A percentile compares a stretch with the other conserved stretches of the same genome.
These are phyloP conservation scores for Macrolepiota fuliginosa DNA, from an alignment of 768 basidiomycete genomes.

Conservation along the genomic window DNA sequence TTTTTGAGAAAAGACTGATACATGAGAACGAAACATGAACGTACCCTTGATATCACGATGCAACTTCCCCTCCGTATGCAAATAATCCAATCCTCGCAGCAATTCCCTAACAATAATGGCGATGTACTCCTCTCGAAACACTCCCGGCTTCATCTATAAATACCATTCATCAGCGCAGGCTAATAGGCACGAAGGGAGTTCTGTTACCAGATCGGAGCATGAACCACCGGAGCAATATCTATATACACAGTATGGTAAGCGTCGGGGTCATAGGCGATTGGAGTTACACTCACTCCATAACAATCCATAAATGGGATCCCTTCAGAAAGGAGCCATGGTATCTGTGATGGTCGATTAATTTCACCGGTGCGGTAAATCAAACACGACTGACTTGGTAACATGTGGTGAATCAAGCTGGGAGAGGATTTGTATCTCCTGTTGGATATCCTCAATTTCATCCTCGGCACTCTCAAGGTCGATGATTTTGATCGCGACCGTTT, in stretches of 20 bases:
- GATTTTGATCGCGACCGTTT: conserved; percentile 99
- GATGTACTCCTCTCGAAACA: conserved; percentile 98
- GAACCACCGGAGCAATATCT: conserved; percentile 98
- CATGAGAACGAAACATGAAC: conserved; percentile 11
- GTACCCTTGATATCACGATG: conserved; percentile 99
- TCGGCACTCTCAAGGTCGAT: conserved; percentile 99
- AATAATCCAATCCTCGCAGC: conserved; percentile 88
- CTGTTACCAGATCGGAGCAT: conserved; percentile 88
- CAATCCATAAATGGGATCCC: conserved; percentile 96
- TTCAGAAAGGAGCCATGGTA: conserved; percentile 97
- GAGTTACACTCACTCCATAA: conserved; percentile 77
- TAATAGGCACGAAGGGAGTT: conserved; percentile 18
- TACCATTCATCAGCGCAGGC: conserved; percentile 13
- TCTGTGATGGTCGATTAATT: conserved; percentile 33
- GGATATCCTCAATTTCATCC: conserved; percentile 99
- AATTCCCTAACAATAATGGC: conserved; percentile 95
- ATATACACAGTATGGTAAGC: conserved; percentile 8
- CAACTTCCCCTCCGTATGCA: conserved; percentile 94
- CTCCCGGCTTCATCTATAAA: conserved; percentile 93
- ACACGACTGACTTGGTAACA: conserved; percentile 86
- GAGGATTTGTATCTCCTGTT: conserved; percentile 97
- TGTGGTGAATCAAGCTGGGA: conserved; percentile 94
- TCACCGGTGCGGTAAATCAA: conserved; percentile 2
- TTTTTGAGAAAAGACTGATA: background rate
- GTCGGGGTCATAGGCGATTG: background rate